Base-by-base conservation (phyloP, 257 asterid species). In the Cordia subcordata region DNA sequence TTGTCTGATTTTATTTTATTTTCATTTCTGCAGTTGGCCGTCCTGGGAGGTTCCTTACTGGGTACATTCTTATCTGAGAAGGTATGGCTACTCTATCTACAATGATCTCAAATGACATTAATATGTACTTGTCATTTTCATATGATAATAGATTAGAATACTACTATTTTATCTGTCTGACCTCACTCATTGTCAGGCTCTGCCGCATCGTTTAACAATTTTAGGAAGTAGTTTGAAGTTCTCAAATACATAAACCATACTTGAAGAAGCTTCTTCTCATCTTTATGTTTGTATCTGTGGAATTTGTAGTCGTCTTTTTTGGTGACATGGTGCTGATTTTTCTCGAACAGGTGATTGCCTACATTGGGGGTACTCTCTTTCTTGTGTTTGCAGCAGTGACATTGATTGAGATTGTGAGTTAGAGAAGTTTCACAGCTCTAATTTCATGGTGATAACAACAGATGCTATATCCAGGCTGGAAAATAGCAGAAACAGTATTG, bases 11-110 rank as follows among this genome's bases (percentile, higher is more conserved):
- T 12, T 39, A 5, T 5, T 39, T 39, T 39, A 39, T 39, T 5
- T 12, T 5, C 14, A 27, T 49, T 9, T 56, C 16, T 71, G 82
- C 95, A 92, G 99, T 81, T 92, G 68, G 99, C 99, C 69, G 99
- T 92, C 65, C 75, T 92, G 5, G 99, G 98, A 54, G 96, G 99
- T 47, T 92, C 99, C 56, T 86, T 92, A 73, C 77, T 92, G 67
- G 99, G 96, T 55, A 79, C 90, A 45, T 84, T 77, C 77, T 81
- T 92, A 23, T 88, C 96, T 21, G 99, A 92, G 83, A 92, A 88
- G 95, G 96, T 92, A 14, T 42, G 72, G 17, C 17, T 53, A 21
- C 10, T 21, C n/a, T 15, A 47, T 47, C 21, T 65, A 59, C 52
- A 32, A 57, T 33, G 22, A 49, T 35, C 52, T 45, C 3, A n/a